A percentile compares a stretch with the other conserved stretches of the same genome.
These are phyloP conservation scores for Simplicillium sp. DNA, from an alignment of 2,329 filamentous ascomycete genomes.

Conservation along the genomic window DNA sequence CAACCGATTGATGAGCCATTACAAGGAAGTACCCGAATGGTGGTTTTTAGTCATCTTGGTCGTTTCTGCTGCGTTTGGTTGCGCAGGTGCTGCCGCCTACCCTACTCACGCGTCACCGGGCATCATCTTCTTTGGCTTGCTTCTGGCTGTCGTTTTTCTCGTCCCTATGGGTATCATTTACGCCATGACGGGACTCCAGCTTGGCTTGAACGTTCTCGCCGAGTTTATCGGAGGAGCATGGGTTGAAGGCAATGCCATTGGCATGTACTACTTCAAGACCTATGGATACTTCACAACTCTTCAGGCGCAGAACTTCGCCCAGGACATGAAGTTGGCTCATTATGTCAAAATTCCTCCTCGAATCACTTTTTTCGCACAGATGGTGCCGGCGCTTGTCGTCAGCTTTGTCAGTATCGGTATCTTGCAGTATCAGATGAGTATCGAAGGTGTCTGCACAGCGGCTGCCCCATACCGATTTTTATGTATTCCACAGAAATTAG, in stretches of 20 bases:
- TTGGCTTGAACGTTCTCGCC: constrained; percentile 28
- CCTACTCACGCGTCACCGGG: constrained; percentile 29
- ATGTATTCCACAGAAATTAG: constrained; percentile 26
- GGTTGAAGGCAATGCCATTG: constrained; percentile 25
- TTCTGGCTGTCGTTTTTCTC: constrained; percentile 27
- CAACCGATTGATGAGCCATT: constrained; percentile 20
- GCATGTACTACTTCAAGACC: constrained; percentile 18
- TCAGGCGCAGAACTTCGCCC: constrained; percentile 18
- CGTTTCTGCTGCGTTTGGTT: constrained; percentile 22
- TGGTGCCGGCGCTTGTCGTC: constrained; percentile 32
- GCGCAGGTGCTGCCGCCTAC: constrained; percentile 28
- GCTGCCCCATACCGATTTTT: constrained; percentile 23
- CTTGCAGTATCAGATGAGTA: constrained; percentile 26
- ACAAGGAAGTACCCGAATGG: constrained; percentile 28
- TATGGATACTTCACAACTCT: constrained; percentile 23
- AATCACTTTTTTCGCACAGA: constrained; percentile 37
- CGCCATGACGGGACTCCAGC: constrained; percentile 33
- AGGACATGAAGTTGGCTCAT: constrained; percentile 41
- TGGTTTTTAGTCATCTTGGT: constrained; percentile 27
- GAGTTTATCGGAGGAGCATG: constrained; percentile 32
- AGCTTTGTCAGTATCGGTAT: constrained; percentile 35
- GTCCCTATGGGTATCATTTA: constrained; percentile 32
- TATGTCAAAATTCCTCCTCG: constrained; percentile 40
- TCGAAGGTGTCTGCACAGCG: constrained; percentile 25
- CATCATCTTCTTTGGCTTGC: constrained; percentile 30